These are phyloP conservation scores for Begonia fuchsioides DNA, from an alignment of 306 rosid genomes.

Conservation along the genomic window DNA sequence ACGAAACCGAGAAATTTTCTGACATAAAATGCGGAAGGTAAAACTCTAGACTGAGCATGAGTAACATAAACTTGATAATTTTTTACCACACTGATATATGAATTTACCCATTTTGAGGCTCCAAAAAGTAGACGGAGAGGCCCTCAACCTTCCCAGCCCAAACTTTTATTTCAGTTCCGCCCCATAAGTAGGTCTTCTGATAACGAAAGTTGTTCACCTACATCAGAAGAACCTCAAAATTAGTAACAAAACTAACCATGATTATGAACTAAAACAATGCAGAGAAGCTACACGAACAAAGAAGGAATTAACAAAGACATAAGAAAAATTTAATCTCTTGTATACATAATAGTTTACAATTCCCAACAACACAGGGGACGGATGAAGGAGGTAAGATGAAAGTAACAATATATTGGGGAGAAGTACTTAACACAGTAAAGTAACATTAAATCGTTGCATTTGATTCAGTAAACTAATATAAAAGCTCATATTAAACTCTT, in stretches of 20 bases:
- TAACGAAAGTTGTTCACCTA: slow-evolving; percentile 66
- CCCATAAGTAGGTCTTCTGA: slow-evolving; percentile 48
- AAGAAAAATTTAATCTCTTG: no score
- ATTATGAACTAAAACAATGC: background rate
- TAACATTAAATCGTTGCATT: no score
- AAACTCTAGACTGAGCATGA: background rate
- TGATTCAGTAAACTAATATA: no score
- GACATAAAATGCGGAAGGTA: no score
- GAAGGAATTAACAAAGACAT: no score
- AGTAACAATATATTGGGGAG: no score
- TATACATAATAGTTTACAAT: no score
- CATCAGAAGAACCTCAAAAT: slow-evolving; percentile 12
- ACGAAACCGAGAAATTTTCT: no score
- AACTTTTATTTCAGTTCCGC: slow-evolving; percentile 83
- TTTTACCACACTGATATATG: slow-evolving; percentile 5
- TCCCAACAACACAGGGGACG: no score
- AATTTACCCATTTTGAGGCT: slow-evolving; percentile 85
- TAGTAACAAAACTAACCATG: background rate
- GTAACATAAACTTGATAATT: background rate
- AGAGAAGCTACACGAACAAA: background rate
- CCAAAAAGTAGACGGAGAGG: slow-evolving; percentile 82
- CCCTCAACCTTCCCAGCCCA: slow-evolving; percentile 95
- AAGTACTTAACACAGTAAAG: no score
- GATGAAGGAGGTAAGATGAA: no score
- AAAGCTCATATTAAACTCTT: no score